Evolutionary conservation across 139 green algal genomes (phyloP).

Genomic region (Pleodorina starrii): DNA sequence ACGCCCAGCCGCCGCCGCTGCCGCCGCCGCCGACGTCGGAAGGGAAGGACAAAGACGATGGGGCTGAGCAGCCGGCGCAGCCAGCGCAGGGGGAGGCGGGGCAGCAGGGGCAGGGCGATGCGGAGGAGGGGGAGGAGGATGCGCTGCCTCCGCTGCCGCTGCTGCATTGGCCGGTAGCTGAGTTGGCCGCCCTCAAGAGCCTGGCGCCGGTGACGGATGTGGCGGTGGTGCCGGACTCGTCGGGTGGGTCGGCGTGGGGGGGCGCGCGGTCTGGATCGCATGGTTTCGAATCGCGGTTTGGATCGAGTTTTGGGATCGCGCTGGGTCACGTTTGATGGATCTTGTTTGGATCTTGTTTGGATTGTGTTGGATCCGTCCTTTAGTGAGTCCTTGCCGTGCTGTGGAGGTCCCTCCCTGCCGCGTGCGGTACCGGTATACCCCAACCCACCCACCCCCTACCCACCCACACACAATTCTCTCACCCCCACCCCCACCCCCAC

Average conservation of each 20-base stretch:
- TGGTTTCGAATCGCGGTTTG: background rate
- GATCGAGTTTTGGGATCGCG: no score
- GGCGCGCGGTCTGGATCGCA: background rate
- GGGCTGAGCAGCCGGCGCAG: no score
- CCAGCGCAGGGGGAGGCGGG: background rate
- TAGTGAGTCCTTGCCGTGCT: no score
- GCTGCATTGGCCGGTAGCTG: slow-evolving; percentile 38
- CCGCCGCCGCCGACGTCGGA: background rate
- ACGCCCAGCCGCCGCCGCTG: background rate
- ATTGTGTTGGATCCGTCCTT: no score
- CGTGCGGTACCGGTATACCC: no score
- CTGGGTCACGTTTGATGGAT: no score
- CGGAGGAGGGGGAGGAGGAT: background rate
- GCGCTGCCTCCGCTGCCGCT: background rate
- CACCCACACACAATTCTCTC: no score
- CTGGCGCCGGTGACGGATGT: slow-evolving; percentile 55
- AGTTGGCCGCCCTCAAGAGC: slow-evolving; percentile 57
- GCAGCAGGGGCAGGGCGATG: background rate
- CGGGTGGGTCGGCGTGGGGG: slow-evolving; percentile 18
- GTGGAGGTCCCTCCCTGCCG: no score
- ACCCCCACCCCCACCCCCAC: no score
- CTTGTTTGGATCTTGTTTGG: no score
- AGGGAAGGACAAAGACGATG: background rate
- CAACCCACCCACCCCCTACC: no score
- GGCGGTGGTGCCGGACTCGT: slow-evolving; percentile 45